Conservation (phyloP, 176 grass and related monocot genomes). For the Phoenix dactylifera region DNA sequence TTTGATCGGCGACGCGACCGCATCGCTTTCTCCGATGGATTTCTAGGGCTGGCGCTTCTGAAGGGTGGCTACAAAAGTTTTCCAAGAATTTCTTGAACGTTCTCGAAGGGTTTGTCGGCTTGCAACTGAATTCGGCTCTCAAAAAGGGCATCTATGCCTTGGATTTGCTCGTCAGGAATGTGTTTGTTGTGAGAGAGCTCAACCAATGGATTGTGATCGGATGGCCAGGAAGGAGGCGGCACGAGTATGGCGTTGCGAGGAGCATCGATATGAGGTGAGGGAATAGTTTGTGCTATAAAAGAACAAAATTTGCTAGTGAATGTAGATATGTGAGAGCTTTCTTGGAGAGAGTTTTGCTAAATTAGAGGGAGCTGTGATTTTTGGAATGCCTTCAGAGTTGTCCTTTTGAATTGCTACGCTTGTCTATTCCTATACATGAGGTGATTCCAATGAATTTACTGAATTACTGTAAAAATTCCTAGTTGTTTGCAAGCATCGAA, state of each 20-base stretch:
- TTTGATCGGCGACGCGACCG: slow-evolving; percentile 40
- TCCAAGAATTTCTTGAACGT: slow-evolving; percentile 70
- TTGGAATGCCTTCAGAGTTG: slow-evolving; percentile 22
- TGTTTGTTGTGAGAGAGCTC: slow-evolving; percentile 45
- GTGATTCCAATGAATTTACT: slow-evolving; percentile 22
- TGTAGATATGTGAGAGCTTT: not conserved
- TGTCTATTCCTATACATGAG: slow-evolving; percentile 42
- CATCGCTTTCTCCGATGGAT: slow-evolving; percentile 21
- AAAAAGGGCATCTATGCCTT: slow-evolving; percentile 52
- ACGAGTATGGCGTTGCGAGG: not conserved
- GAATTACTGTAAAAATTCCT: slow-evolving; percentile 8
- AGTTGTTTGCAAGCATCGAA: too few relatives aligned
- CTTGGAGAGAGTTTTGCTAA: not conserved
- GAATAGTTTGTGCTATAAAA: slow-evolving; percentile 12
- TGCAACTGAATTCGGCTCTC: slow-evolving; percentile 67
- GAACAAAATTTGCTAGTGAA: slow-evolving; percentile 6
- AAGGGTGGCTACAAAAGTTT: slow-evolving; percentile 46
- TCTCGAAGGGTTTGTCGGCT: slow-evolving; percentile 68
- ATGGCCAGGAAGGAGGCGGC: slow-evolving; percentile 6
- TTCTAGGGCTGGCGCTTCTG: slow-evolving; percentile 35
- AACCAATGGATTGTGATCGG: slow-evolving; percentile 29
- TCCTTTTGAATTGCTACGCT: slow-evolving; percentile 35
- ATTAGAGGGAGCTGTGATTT: slow-evolving; percentile 1
- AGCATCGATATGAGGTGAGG: not conserved
- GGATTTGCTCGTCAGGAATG: slow-evolving; percentile 59